Conservation (phyloP, 352 stramenopile genomes). For the Phytopythium cucurbitacearum region DNA sequence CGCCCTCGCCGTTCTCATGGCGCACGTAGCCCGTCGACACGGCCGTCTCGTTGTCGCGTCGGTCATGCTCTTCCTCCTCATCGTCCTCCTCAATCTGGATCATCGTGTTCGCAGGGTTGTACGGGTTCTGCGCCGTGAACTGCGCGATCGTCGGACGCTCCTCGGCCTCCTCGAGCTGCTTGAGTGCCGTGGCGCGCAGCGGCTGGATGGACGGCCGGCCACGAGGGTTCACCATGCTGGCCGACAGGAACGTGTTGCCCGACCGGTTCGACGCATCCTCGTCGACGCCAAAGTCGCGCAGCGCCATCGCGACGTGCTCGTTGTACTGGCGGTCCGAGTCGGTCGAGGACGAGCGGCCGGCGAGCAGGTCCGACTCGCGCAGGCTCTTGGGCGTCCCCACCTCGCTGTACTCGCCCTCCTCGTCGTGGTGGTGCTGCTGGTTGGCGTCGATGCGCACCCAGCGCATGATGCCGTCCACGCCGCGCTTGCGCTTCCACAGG, state of each 20-base stretch:
- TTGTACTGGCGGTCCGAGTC: conserved; percentile 66
- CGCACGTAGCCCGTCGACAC: conserved; percentile 82
- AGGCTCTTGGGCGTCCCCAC: conserved; percentile 38
- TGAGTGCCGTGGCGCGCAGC: conserved; percentile 67
- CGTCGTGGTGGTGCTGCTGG: conserved; percentile 20
- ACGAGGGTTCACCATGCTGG: conserved; percentile 26
- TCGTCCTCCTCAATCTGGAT: conserved; percentile 44
- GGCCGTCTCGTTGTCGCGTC: conserved; percentile 50
- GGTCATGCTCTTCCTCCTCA: conserved; percentile 34
- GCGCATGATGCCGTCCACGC: conserved; percentile 65
- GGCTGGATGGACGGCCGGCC: conserved; percentile 59
- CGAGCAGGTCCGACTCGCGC: conserved; percentile 25
- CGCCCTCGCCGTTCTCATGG: conserved; percentile 56
- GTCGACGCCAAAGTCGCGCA: conserved; percentile 73
- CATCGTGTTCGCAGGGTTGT: conserved; percentile 36
- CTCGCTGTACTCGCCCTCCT: conserved; percentile 39
- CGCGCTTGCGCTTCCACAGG: conserved; percentile 71
- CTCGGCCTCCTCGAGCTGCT: conserved; percentile 74
- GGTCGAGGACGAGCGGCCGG: conserved; percentile 30
- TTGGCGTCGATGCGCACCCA: conserved; percentile 78
- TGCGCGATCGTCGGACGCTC: conserved; percentile 73
- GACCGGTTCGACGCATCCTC: conserved; percentile 22
- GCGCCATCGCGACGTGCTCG: conserved; percentile 65
- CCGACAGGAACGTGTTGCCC: conserved; percentile 36
- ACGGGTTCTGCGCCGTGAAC: conserved; percentile 64